Base-by-base conservation (phyloP, 345 rosid genomes). In the Euphorbia peplus region DNA sequence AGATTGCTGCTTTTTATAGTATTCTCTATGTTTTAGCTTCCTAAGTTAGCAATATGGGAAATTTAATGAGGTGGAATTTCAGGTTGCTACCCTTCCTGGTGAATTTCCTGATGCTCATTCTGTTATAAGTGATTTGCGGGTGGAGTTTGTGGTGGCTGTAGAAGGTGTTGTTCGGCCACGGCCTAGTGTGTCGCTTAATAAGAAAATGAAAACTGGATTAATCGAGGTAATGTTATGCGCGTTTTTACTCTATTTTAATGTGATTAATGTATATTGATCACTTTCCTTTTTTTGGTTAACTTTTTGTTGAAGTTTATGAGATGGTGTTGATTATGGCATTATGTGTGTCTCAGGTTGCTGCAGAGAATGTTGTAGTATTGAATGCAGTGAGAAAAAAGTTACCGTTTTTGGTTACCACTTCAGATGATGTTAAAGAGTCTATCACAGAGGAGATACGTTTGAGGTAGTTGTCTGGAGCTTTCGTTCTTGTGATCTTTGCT, bases 61-160 rank as follows among this genome's bases (percentile, higher is more conserved):
- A n/a, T n/a, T n/a, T 32, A 2, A 8, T 5, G 47, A 47, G 66
- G 35, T 64, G 67, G 2, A n/a, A 64, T 26, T 46, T 42, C 52
- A 91, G 99, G 84, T 91, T 72, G 83, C 90, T 22, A 86, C 97
- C 4, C 85, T 88, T 57, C 97, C 99, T 4, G 78, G 79, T 75
- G 92, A 90, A 62, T 91, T 85, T 70, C 95, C 96, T 3, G 95
- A 83, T 68, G 97, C 96, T 8, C 93, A 95, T 80, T 71, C 83
- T 3, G 65, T 84, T 73, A 74, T 83, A 57, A 91, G 87, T 68
- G 85, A 88, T 58, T 75, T 83, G 90, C 85, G 97, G 78, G 72
- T 91, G 69, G 99, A 91, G 79, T 89, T 88, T 58, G 96, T 95
- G 56, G 81, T 91, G 66, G 85, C 83, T 15, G 83, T 95, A 22